phyloP scores from a whole-genome alignment of 75 land plant genomes.

The Pinus tabuliformis region DNA sequence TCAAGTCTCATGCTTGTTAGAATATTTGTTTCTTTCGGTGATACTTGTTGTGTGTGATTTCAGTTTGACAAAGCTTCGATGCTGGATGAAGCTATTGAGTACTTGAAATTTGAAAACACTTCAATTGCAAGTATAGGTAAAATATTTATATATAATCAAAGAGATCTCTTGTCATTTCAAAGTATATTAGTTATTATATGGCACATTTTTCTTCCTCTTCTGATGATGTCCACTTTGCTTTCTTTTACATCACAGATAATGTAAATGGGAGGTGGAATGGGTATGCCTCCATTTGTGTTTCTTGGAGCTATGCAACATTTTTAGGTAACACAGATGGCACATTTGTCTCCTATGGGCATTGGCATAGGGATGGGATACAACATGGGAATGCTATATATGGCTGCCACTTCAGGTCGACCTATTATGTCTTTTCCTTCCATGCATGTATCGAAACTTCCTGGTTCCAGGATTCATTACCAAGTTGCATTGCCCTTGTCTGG shows the following conservation, averaged over 20 bases:
- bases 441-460: conserved; percentile 12
- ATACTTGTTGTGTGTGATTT: conserved; percentile 1
- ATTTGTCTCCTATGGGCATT: conserved; percentile 28
- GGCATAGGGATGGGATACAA: conserved; percentile 37
- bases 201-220: neutral
- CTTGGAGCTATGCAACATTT: conserved; percentile 51
- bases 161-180: neutral
- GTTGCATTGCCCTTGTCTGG: conserved; percentile 4
- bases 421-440: conserved; percentile 35
- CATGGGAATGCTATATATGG: conserved; percentile 37
- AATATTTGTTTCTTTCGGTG: neutral
- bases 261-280: conserved; percentile 70
- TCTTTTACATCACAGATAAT: conserved; percentile 42
- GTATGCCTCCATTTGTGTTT: conserved; percentile 57
- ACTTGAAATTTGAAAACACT: conserved; percentile 65
- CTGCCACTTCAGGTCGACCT: conserved; percentile 17
- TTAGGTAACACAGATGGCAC: conserved; percentile 41
- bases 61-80: conserved; percentile 70
- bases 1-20: neutral
- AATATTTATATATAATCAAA: neutral
- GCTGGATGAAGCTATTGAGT: conserved; percentile 76
- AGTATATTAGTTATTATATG: neutral
- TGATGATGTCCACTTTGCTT: neutral
- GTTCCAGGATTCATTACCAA: conserved; percentile 2
- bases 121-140: conserved; percentile 67